A percentile compares a stretch with the other conserved stretches of the same genome.
Conservation (phyloP, 352 stramenopile genomes). For the Pythium aristosporum region DNA sequence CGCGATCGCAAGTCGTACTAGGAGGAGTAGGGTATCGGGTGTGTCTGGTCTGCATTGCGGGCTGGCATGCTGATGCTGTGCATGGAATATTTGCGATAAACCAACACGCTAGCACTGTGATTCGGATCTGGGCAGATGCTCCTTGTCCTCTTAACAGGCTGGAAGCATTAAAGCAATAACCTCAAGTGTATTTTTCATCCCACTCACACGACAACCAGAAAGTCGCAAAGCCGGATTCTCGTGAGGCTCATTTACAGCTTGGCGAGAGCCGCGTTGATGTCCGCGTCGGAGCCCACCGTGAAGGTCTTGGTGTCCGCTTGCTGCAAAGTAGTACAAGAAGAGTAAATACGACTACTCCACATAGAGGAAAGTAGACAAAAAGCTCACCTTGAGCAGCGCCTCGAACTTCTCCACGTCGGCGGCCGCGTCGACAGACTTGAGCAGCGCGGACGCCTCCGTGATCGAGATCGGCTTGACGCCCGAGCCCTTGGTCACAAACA, state of each 20-base stretch:
- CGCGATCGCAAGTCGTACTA: slow-evolving; percentile 17
- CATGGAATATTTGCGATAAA: too few species aligned
- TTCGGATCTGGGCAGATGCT: too few species aligned
- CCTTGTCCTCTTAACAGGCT: too few species aligned
- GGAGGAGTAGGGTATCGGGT: background rate
- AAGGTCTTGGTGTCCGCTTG: slow-evolving; percentile 68
- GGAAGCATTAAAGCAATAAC: slow-evolving; percentile 19
- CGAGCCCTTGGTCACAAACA: slow-evolving; percentile 62
- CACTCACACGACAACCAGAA: background rate
- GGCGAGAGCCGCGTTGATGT: slow-evolving; percentile 53
- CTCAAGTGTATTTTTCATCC: slow-evolving; percentile 24
- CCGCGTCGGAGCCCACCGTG: slow-evolving; percentile 56
- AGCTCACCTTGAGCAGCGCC: slow-evolving; percentile 44
- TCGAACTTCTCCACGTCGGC: slow-evolving; percentile 64
- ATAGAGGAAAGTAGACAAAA: background rate
- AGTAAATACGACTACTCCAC: background rate
- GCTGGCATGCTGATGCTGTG: too few species aligned
- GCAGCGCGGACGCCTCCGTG: slow-evolving; percentile 41
- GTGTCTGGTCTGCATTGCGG: too few species aligned
- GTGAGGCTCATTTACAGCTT: slow-evolving; percentile 49
- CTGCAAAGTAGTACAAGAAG: slow-evolving; percentile 8
- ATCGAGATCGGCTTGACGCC: slow-evolving; percentile 65
- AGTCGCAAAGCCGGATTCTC: background rate
- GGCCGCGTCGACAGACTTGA: slow-evolving; percentile 52
- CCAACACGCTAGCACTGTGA: too few species aligned